A percentile compares a stretch with the other conserved stretches of the same genome.
phyloP scores from a whole-genome alignment of 2,329 filamentous ascomycete species.

The Xylaria sp. region DNA sequence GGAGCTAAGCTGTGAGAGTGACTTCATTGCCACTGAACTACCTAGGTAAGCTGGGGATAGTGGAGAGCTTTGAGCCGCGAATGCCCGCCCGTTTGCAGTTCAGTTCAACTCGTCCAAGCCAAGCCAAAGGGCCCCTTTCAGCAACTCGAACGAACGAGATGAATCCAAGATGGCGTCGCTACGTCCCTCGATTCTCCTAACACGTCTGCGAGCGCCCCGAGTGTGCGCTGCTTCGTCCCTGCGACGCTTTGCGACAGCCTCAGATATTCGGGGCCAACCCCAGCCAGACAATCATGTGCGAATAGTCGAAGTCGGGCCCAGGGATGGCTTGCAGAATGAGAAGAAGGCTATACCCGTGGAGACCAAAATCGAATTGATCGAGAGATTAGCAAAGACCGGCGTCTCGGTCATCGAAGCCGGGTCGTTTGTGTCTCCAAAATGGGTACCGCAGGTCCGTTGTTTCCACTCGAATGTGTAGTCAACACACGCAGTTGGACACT shows the following conservation, averaged over 20 bases:
- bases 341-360: constrained; percentile 65
- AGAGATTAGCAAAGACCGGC: constrained; percentile 65
- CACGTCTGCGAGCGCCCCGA: constrained; percentile 40
- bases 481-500: constrained; percentile 30
- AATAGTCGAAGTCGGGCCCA: constrained; percentile 74
- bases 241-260: constrained; percentile 48
- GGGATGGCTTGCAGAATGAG: constrained; percentile 77
- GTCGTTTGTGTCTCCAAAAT: constrained; percentile 74
- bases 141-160: constrained; percentile 36
- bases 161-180: constrained; percentile 48
- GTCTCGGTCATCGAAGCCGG: constrained; percentile 72
- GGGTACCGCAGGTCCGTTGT: constrained; percentile 69
- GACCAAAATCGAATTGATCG: constrained; percentile 72
- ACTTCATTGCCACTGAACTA: not conserved
- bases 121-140: not conserved
- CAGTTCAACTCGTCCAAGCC: not conserved
- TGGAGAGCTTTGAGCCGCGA: constrained; percentile 36
- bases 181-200: constrained; percentile 47
- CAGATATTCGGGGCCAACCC: constrained; percentile 42
- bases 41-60: not conserved
- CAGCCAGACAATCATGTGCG: constrained; percentile 47
- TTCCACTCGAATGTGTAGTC: constrained; percentile 2
- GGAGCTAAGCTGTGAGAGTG: not conserved
- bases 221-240: constrained; percentile 30
- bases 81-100: constrained; percentile 30